A percentile compares a stretch with the other conserved stretches of the same genome.
Evolutionary conservation across 1,284 basidiomycete genomes (phyloP).

Genomic region (Ustilago trichophora): DNA sequence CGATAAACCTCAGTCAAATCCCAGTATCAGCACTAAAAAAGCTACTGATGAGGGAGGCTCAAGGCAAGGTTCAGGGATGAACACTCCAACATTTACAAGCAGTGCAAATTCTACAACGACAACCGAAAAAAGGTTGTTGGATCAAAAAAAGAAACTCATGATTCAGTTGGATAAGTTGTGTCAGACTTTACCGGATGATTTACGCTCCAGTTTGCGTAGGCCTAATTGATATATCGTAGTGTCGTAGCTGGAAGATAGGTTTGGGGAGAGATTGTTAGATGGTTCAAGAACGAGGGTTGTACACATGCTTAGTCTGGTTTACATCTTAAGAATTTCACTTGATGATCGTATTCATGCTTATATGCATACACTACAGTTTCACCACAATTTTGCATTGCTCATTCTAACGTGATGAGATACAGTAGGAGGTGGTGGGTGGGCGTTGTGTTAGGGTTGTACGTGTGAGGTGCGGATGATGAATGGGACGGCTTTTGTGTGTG

Average conservation of each 20-base stretch:
- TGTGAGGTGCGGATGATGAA: too few species aligned
- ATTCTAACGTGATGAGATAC: too few species aligned
- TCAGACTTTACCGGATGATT: slow-evolving; percentile 51
- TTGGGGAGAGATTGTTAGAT: too few species aligned
- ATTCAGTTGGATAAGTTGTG: slow-evolving; percentile 45
- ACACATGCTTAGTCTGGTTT: too few species aligned
- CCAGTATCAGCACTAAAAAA: slow-evolving; percentile 7
- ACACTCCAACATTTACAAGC: slow-evolving; percentile 5
- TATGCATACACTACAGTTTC: too few species aligned
- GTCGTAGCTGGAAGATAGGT: background rate
- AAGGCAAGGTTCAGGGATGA: slow-evolving; percentile 26
- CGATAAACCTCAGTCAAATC: slow-evolving; percentile 15
- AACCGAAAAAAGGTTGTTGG: slow-evolving; percentile 42
- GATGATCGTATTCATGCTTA: too few species aligned
- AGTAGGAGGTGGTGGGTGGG: too few species aligned
- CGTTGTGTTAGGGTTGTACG: too few species aligned
- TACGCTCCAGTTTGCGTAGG: slow-evolving; percentile 27
- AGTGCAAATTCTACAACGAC: slow-evolving; percentile 2
- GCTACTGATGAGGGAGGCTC: slow-evolving; percentile 29
- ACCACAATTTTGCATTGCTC: too few species aligned
- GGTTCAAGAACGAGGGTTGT: too few species aligned
- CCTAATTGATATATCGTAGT: slow-evolving; percentile 1
- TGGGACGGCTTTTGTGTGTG: too few species aligned
- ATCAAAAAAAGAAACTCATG: slow-evolving; percentile 39
- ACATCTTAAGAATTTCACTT: too few species aligned